Percentiles rank a stretch among this genome's conserved stretches.
Evolutionary conservation across 768 basidiomycete genomes (phyloP).

Genomic region (Favolaschia claudopus): DNA sequence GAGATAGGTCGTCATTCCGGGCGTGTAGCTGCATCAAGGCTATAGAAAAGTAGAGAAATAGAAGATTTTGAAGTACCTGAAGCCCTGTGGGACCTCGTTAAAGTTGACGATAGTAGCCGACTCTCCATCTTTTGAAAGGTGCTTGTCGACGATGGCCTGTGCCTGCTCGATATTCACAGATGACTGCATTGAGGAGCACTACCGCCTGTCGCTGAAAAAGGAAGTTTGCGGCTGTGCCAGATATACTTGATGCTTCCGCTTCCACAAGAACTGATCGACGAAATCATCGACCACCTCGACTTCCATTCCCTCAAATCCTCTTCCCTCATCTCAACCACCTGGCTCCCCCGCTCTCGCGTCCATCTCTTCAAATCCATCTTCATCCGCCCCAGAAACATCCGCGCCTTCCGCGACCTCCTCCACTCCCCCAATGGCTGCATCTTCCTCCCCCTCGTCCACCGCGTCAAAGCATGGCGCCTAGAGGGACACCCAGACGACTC

Average conservation of each 20-base stretch:
- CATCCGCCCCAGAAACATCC: neutral
- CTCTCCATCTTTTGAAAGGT: constrained; percentile 23
- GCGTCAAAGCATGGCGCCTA: neutral
- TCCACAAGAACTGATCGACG: neutral
- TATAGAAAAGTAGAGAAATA: neutral
- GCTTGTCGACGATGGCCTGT: constrained; percentile 37
- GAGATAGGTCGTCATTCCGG: constrained; percentile 34
- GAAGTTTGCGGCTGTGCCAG: neutral
- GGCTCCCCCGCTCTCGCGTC: neutral
- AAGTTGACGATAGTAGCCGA: constrained; percentile 29
- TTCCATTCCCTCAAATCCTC: neutral
- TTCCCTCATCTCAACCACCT: constrained; percentile 23
- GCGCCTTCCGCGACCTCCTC: neutral
- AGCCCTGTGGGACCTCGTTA: constrained; percentile 30
- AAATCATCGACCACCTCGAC: neutral
- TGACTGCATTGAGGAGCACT: neutral
- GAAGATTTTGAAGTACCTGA: constrained; percentile 33
- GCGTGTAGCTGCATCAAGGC: constrained; percentile 37
- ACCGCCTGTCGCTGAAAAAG: neutral
- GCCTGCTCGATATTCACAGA: constrained; percentile 36
- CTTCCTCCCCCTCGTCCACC: neutral
- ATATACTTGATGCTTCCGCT: neutral
- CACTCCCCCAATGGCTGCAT: neutral
- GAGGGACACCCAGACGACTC: neutral
- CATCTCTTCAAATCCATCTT: neutral